Evolutionary conservation across 2,329 filamentous ascomycete species (phyloP).

Genomic region (Camillea tinctor): DNA sequence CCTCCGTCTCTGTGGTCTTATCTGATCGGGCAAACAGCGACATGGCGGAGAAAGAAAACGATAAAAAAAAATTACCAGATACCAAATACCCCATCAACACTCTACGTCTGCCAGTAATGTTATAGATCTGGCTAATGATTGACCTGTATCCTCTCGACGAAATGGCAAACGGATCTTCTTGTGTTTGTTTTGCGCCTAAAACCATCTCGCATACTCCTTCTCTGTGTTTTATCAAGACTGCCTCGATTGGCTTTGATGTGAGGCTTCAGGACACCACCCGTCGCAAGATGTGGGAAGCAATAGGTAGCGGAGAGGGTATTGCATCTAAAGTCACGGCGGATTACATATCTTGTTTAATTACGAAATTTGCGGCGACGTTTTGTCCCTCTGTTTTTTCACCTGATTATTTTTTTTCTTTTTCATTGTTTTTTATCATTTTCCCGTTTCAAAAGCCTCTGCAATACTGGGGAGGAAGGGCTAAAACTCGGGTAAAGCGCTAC

Average conservation of each 20-base stretch:
- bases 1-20: constrained; percentile 91
- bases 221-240: constrained; percentile 23
- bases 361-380: constrained; percentile 35
- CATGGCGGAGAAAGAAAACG: constrained; percentile 2
- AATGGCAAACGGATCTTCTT: constrained; percentile 29
- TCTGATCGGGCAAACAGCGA: constrained; percentile 56
- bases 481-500: constrained; percentile 4
- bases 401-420: constrained; percentile 30
- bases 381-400: constrained; percentile 25
- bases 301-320: constrained; percentile 21
- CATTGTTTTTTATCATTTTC: constrained; percentile 24
- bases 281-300: constrained; percentile 23
- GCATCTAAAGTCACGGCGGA: constrained; percentile 39
- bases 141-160: constrained; percentile 27
- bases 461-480: background rate
- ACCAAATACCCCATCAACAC: constrained; percentile 26
- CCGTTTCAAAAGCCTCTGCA: constrained; percentile 13
- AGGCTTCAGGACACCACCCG: constrained; percentile 24
- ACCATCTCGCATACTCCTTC: constrained; percentile 23
- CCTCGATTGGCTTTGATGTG: constrained; percentile 18
- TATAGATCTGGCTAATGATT: constrained; percentile 34
- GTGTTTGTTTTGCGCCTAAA: constrained; percentile 30
- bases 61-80: constrained; percentile 18
- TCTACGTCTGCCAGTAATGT: constrained; percentile 31
- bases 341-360: constrained; percentile 55